phyloP scores from a whole-genome alignment of 2,329 filamentous ascomycete genomes.

The Phaeosphaeriaceae sp. region DNA sequence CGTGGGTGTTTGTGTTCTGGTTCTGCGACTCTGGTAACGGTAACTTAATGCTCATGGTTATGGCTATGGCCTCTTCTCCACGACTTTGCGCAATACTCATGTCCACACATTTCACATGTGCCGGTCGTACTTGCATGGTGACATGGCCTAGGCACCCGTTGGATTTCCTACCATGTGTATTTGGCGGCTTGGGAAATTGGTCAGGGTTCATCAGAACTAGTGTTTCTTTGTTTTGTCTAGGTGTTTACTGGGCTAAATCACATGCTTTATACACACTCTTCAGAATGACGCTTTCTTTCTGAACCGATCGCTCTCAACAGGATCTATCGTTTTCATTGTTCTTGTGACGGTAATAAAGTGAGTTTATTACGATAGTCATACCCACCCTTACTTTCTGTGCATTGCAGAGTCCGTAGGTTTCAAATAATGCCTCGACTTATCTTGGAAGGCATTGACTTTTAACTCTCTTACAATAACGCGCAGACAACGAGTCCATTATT shows the following conservation, averaged over 20 bases:
- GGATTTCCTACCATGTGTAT: slow-evolving; percentile 39
- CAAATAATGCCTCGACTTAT: too few relatives aligned
- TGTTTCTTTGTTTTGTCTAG: slow-evolving; percentile 29
- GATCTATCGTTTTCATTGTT: too few relatives aligned
- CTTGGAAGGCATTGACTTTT: too few relatives aligned
- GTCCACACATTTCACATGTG: slow-evolving; percentile 27
- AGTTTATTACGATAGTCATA: too few relatives aligned
- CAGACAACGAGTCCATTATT: too few relatives aligned
- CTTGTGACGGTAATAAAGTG: too few relatives aligned
- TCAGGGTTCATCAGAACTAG: slow-evolving; percentile 21
- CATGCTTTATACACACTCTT: not conserved
- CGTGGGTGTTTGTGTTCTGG: slow-evolving; percentile 36
- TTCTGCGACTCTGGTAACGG: slow-evolving; percentile 28
- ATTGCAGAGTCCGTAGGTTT: too few relatives aligned
- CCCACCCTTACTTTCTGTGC: too few relatives aligned
- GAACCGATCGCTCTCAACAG: too few relatives aligned
- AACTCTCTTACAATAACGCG: not conserved
- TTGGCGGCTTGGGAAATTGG: slow-evolving; percentile 34
- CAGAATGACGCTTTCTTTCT: not conserved
- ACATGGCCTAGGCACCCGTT: slow-evolving; percentile 31
- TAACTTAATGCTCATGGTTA: slow-evolving; percentile 40
- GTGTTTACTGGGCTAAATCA: slow-evolving; percentile 36
- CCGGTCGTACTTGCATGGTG: slow-evolving; percentile 35
- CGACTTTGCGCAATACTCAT: slow-evolving; percentile 23
- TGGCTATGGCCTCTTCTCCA: slow-evolving; percentile 27